Evolutionary conservation across 495 filamentous ascomycete genomes (phyloP).

Genomic region (Hyaloscypha variabilis): DNA sequence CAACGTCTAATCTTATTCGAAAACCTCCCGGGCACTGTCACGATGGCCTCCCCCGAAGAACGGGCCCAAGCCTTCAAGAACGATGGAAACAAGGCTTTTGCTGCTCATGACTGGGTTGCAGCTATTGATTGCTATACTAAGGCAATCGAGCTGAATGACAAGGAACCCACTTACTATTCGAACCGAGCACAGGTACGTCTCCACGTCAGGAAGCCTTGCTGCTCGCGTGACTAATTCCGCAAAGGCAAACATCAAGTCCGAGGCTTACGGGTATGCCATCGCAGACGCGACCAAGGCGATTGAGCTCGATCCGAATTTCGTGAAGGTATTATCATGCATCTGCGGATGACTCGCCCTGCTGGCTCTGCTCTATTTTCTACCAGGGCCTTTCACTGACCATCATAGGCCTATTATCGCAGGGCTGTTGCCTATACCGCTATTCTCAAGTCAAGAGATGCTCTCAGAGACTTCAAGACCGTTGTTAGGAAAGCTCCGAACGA

Average conservation of each 20-base stretch:
- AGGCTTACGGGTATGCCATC: slow-evolving; percentile 91
- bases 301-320: slow-evolving; percentile 83
- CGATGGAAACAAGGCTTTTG: slow-evolving; percentile 93
- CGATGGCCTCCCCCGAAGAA: slow-evolving; percentile 45
- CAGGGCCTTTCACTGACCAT: background rate
- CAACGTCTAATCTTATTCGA: background rate
- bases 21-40: background rate
- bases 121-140: slow-evolving; percentile 87
- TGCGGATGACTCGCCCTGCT: background rate
- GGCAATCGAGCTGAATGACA: slow-evolving; percentile 84
- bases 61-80: slow-evolving; percentile 83
- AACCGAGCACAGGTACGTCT: slow-evolving; percentile 85
- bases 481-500: slow-evolving; percentile 84
- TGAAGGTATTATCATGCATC: slow-evolving; percentile 67
- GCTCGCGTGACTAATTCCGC: slow-evolving; percentile 50
- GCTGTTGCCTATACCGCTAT: slow-evolving; percentile 91
- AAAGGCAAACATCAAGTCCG: slow-evolving; percentile 92
- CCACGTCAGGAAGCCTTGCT: slow-evolving; percentile 19
- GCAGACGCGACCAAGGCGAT: slow-evolving; percentile 92
- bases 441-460: slow-evolving; percentile 79
- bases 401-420: slow-evolving; percentile 90
- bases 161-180: slow-evolving; percentile 86
- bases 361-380: background rate
- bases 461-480: slow-evolving; percentile 91
- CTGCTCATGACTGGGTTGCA: slow-evolving; percentile 80